Evolutionary conservation across 2,329 filamentous ascomycete genomes (phyloP).

Genomic region (Penicillium sp.): DNA sequence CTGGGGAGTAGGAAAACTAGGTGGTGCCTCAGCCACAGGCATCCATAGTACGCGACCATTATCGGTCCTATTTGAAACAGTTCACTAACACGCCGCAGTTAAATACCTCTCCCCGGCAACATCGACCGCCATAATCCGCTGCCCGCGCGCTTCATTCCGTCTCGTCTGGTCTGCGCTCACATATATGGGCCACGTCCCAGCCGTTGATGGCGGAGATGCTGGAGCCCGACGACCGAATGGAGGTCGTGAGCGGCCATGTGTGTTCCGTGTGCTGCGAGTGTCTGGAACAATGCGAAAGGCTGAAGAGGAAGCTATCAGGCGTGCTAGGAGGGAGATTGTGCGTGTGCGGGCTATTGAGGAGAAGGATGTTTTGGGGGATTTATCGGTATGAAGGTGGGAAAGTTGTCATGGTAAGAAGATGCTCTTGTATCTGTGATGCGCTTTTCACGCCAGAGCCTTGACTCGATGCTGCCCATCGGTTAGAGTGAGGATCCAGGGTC

Average conservation of each 20-base stretch:
- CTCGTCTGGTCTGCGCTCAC: conserved; percentile 87
- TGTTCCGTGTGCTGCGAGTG: conserved; percentile 78
- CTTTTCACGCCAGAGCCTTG: too few species aligned
- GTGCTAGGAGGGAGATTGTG: conserved; percentile 67
- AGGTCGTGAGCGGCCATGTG: conserved; percentile 51
- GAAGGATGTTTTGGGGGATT: conserved; percentile 41
- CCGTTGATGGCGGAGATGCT: conserved; percentile 20
- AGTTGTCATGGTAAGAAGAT: too few species aligned
- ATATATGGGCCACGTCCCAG: conserved; percentile 66
- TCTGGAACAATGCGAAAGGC: conserved; percentile 90
- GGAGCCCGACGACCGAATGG: conserved; percentile 12
- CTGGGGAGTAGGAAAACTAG: conserved; percentile 59
- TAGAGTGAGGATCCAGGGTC: too few species aligned
- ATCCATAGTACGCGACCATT: conserved; percentile 53
- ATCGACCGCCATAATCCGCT: conserved; percentile 84
- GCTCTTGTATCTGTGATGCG: too few species aligned
- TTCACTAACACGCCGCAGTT: conserved; percentile 48
- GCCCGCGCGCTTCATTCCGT: conserved; percentile 74
- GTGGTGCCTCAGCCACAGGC: conserved; percentile 63
- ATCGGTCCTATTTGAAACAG: background rate
- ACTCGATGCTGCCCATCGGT: too few species aligned
- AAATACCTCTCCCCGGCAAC: conserved; percentile 93
- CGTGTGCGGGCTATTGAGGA: conserved; percentile 54
- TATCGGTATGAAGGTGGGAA: too few species aligned
- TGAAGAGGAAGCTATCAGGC: conserved; percentile 80